Evolutionary conservation across 495 filamentous ascomycete genomes (phyloP), one percentile per base, ranked within the genome.

Genomic region (Penicillium maclennaniae): DNA sequence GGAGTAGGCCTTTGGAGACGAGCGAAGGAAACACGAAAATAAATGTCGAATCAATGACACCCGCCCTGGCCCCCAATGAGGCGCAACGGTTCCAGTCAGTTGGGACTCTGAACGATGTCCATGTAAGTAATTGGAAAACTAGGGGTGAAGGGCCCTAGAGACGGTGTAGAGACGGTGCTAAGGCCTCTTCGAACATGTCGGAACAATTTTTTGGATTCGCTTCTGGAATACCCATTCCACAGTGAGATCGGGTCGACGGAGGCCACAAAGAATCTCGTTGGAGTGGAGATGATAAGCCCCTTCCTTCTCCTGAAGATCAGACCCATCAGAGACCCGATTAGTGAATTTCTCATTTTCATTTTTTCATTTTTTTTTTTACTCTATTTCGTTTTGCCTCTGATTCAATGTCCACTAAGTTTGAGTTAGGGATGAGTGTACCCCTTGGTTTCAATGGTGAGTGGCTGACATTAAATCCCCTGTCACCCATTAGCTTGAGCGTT

Each of bases 261-360:
- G 39, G 51, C 23, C 15, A 42, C 23, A 31, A 37, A 31, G 44
- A 36, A 38, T 31, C 50, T 27, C 38, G 20, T 17, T 53, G 55
- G 51, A 65, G 56, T 54, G 50, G 51, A 55, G 52, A 57, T 38
- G 39, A 40, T 37, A 47, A 49, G 37, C 56, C 52, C 45, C 52
- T 56, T 55, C 59, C 55, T 53, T 55, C 59, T 62, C 62, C 59
- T 65, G 62, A 62, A 59, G 59, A 65, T 65, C 62, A 23, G 40
- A 43, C 48, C 48, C 47, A 27, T 49, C 47, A 17, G 47, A 36
- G 47, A 23, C 38, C 38, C 38, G 7, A 17, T 20, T 17, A 39
- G 38, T n/a, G 5, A 40, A 40, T 4, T 40, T 10, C 1, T 20
- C 2, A 40, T 4, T 40, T 10, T 7, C 8, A 2, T 12, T 15